Evolutionary conservation across 495 filamentous ascomycete genomes (phyloP).

Genomic region (Talaromyces proteolyticus): DNA sequence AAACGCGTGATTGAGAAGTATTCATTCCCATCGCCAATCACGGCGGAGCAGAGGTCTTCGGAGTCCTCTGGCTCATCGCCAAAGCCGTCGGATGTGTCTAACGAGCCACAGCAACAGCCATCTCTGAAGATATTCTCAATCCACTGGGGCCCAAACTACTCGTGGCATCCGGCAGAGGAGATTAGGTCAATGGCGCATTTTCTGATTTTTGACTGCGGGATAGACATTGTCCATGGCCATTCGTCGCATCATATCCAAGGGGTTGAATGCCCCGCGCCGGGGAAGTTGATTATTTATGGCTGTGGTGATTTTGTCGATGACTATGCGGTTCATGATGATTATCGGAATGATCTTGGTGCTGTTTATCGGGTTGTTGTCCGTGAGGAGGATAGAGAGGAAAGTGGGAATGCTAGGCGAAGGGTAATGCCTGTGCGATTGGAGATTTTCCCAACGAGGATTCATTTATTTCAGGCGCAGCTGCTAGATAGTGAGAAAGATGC

Average conservation of each 20-base stretch:
- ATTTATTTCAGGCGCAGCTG: slow-evolving; percentile 20
- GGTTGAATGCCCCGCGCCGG: slow-evolving; percentile 25
- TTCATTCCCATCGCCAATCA: neutral
- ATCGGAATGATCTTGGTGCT: slow-evolving; percentile 33
- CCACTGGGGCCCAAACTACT: slow-evolving; percentile 39
- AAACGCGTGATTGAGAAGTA: slow-evolving; percentile 3
- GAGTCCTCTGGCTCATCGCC: neutral
- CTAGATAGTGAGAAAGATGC: slow-evolving; percentile 9
- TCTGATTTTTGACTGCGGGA: slow-evolving; percentile 34
- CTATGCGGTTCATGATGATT: slow-evolving; percentile 26
- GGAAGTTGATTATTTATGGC: slow-evolving; percentile 34
- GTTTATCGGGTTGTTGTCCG: slow-evolving; percentile 31
- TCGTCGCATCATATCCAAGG: slow-evolving; percentile 41
- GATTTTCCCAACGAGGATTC: slow-evolving; percentile 23
- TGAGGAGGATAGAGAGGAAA: neutral
- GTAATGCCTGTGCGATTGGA: slow-evolving; percentile 19
- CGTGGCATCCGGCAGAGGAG: slow-evolving; percentile 21
- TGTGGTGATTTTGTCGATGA: slow-evolving; percentile 43
- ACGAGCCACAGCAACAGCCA: neutral
- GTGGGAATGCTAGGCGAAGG: neutral
- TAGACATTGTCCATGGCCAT: slow-evolving; percentile 39
- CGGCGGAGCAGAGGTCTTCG: neutral
- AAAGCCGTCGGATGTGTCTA: neutral
- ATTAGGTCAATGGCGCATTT: slow-evolving; percentile 31
- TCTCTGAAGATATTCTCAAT: slow-evolving; percentile 33